Evolutionary conservation across 2,329 filamentous ascomycete genomes (phyloP).

Genomic region (Stagonosporopsis tanaceti): DNA sequence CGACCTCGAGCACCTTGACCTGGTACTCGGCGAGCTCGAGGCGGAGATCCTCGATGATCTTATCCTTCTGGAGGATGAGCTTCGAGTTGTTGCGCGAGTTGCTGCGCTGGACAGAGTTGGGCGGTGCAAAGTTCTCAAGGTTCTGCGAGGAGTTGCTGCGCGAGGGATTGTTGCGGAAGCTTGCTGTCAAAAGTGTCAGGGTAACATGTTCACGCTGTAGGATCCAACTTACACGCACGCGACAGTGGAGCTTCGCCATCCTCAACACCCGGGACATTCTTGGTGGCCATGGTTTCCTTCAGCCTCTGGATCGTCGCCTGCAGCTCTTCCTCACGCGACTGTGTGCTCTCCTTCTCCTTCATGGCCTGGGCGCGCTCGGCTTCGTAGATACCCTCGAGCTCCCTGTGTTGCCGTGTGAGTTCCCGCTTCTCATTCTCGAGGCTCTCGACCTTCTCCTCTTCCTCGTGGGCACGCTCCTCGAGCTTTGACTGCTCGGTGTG

Average conservation of each 20-base stretch:
- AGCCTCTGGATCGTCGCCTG: slow-evolving; percentile 87
- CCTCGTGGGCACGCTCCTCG: slow-evolving; percentile 87
- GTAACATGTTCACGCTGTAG: slow-evolving; percentile 9
- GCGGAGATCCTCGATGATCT: slow-evolving; percentile 89
- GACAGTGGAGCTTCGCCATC: slow-evolving; percentile 61
- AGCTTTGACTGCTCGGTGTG: slow-evolving; percentile 82
- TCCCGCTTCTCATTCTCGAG: slow-evolving; percentile 88
- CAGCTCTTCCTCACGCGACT: slow-evolving; percentile 86
- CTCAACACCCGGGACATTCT: slow-evolving; percentile 64
- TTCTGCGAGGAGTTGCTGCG: slow-evolving; percentile 65
- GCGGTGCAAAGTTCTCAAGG: slow-evolving; percentile 87
- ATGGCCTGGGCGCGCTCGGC: slow-evolving; percentile 85
- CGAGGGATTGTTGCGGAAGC: slow-evolving; percentile 55
- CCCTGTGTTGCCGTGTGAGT: slow-evolving; percentile 80
- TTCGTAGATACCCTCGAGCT: slow-evolving; percentile 93
- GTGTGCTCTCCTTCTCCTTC: slow-evolving; percentile 90
- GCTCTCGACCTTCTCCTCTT: slow-evolving; percentile 81
- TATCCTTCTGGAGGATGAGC: slow-evolving; percentile 92
- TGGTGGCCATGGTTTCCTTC: slow-evolving; percentile 86
- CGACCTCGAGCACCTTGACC: slow-evolving; percentile 92
- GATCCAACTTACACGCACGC: slow-evolving; percentile 58
- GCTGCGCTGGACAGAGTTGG: slow-evolving; percentile 83
- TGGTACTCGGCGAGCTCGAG: slow-evolving; percentile 94
- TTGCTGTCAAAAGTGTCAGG: slow-evolving; percentile 45
- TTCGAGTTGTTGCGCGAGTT: slow-evolving; percentile 90